Evolutionary conservation across 164 flowering plant species (phyloP), one percentile per base, ranked within the genome.

Genomic region (Berberis thunbergii): DNA sequence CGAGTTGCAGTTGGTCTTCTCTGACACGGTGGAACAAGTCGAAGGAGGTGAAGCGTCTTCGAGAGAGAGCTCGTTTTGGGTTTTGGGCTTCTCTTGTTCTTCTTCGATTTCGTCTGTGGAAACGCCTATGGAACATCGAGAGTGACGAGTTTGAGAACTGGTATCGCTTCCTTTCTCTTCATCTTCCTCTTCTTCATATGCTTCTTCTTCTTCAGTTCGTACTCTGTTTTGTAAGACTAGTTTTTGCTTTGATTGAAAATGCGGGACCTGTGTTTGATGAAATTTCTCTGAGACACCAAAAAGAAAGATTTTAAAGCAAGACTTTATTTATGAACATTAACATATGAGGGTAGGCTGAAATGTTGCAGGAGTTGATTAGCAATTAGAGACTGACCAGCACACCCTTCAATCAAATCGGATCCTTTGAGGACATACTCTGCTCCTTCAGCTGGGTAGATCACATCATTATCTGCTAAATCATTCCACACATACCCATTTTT

Each of bases 401-500:
- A 75, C 3, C 76, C 80, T 66, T 82, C 79, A 26, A 85, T 69
- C 1, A 89, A 57, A 63, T 88, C 90, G 40, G 98, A 93, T 1
- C 97, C 98, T 72, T 93, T 93, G 65, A 93, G 96, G 0, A 93
- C 86, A 61, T 83, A 88, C 62, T 93, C 98, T 45, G 83, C 78
- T 68, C 90, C 93, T 45, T 76, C 76, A 26, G 73, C 57, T 6
- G 97, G 89, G 40, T 73, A 74, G 6, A 93, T 84, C 39, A 78
- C 49, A 64, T 93, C 98, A 52, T 85, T 80, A 59, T 83, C 89
- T 0, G 80, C 62, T 65, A 93, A 72, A 49, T 93, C 97, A 70
- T 88, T 84, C 98, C 98, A 93, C 4, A 93, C 97, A 74, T 80
- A 93, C 4, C 98, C 97, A 62, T 81, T 91, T 75, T 84, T 93